phyloP scores from a whole-genome alignment of 108 stramenopile genomes.

The Conticribra weissflogii region DNA sequence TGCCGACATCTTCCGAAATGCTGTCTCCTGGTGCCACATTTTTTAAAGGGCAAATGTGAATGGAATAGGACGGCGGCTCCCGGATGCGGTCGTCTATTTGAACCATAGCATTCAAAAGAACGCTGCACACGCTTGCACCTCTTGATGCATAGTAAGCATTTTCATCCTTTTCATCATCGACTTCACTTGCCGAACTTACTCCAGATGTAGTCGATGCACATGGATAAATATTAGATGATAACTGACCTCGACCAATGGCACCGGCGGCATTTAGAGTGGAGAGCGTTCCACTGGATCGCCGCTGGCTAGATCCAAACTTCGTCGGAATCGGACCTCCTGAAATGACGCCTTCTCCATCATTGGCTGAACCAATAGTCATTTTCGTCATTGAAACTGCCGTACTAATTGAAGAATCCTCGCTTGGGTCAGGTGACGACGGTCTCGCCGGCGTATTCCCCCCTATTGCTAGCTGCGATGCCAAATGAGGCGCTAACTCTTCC shows the following conservation, averaged over 20 bases:
- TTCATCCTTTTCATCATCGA: conserved; percentile 65
- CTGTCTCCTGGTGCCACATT: too few relatives aligned
- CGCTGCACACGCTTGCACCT: conserved; percentile 79
- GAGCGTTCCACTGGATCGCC: conserved; percentile 2
- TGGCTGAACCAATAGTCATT: conserved; percentile 2
- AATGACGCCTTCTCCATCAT: conserved; percentile 16
- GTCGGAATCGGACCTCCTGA: conserved; percentile 18
- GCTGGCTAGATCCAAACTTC: conserved; percentile 9
- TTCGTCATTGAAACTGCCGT: conserved; percentile 44
- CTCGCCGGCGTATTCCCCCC: conserved; percentile 30
- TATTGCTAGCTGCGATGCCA: conserved; percentile 77
- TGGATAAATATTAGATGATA: conserved; percentile 54
- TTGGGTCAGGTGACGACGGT: conserved; percentile 42
- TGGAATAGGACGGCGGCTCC: conserved; percentile 70
- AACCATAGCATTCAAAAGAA: conserved; percentile 81
- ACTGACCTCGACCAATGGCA: neutral
- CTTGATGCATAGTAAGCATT: conserved; percentile 73
- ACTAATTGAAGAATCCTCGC: conserved; percentile 55
- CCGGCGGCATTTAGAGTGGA: conserved; percentile 1
- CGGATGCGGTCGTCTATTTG: conserved; percentile 79
- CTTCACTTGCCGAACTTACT: conserved; percentile 50
- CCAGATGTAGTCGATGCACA: conserved; percentile 70
- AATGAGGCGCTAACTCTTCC: conserved; percentile 60
- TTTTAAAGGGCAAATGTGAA: conserved; percentile 8
- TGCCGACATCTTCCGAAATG: conserved; percentile 2